Conservation (phyloP, 106 monocot genomes). For the Acorus gramineus region DNA sequence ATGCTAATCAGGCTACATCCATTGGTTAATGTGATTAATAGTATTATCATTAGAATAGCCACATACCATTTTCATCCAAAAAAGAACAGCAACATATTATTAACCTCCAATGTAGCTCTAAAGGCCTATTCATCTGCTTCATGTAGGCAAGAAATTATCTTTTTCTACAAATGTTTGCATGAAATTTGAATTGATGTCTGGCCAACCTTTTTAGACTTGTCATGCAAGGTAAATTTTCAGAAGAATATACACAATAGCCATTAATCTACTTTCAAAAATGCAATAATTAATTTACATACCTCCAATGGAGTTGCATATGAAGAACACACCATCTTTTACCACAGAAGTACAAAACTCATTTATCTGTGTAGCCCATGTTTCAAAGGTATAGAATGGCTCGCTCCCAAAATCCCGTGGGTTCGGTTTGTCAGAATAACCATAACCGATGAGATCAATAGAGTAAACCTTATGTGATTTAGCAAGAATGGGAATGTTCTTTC, state of each 20-base stretch:
- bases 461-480: conserved; percentile 59
- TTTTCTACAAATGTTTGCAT: too few species aligned
- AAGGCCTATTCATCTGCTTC: too few species aligned
- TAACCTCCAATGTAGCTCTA: too few species aligned
- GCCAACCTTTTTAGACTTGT: too few species aligned
- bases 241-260: background rate
- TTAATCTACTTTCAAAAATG: background rate
- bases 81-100: too few species aligned
- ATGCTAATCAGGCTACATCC: too few species aligned
- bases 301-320: conserved; percentile 96
- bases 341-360: conserved; percentile 76
- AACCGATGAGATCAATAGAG: conserved; percentile 91
- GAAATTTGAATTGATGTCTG: too few species aligned
- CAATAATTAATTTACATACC: conserved; percentile 22
- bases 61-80: too few species aligned
- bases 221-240: background rate
- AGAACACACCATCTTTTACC: conserved; percentile 79
- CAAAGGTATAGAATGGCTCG: conserved; percentile 75
- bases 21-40: too few species aligned
- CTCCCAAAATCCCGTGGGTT: conserved; percentile 45
- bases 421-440: conserved; percentile 95
- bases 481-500: conserved; percentile 72
- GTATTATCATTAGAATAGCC: too few species aligned
- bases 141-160: too few species aligned
- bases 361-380: conserved; percentile 85